A percentile compares a stretch with the other conserved stretches of the same genome.
Evolutionary conservation across 768 basidiomycete genomes (phyloP).

Genomic region (Suillus plorans): DNA sequence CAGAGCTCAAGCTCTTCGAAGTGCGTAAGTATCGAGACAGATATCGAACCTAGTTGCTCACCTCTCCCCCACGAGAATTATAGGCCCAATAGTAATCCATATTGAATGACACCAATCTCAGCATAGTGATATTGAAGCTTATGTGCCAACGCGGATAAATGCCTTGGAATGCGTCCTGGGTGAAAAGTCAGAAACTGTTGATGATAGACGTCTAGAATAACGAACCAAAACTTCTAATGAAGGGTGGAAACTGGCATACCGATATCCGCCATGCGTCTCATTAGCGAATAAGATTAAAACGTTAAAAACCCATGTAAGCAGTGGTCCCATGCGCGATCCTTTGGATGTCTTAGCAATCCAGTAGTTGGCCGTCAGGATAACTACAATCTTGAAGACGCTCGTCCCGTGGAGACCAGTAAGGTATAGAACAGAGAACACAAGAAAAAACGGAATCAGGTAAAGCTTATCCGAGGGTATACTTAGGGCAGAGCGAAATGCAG

Average conservation of each 20-base stretch:
- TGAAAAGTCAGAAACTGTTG: conserved; percentile 6
- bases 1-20: conserved; percentile 25
- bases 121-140: conserved; percentile 94
- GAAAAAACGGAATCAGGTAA: conserved; percentile 55
- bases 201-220: conserved; percentile 7
- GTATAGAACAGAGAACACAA: conserved; percentile 61
- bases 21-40: conserved; percentile 8
- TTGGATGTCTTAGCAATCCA: conserved; percentile 48
- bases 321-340: conserved; percentile 45
- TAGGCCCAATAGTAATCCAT: conserved; percentile 92
- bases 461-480: conserved; percentile 28
- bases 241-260: conserved; percentile 55
- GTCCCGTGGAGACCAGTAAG: conserved; percentile 79
- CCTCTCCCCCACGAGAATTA: conserved; percentile 41
- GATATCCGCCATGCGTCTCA: conserved; percentile 74
- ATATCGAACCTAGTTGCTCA: conserved; percentile 24
- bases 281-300: conserved; percentile 71
- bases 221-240: conserved; percentile 62
- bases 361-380: conserved; percentile 73
- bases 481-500: conserved; percentile 21
- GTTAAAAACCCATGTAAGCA: conserved; percentile 80
- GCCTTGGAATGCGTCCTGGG: conserved; percentile 66
- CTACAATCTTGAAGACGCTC: conserved; percentile 73
- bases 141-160: conserved; percentile 92
- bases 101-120: conserved; percentile 88